These are phyloP conservation scores for Scedosporium apiospermum DNA, from an alignment of 2,329 filamentous ascomycete species.

Conservation along the genomic window DNA sequence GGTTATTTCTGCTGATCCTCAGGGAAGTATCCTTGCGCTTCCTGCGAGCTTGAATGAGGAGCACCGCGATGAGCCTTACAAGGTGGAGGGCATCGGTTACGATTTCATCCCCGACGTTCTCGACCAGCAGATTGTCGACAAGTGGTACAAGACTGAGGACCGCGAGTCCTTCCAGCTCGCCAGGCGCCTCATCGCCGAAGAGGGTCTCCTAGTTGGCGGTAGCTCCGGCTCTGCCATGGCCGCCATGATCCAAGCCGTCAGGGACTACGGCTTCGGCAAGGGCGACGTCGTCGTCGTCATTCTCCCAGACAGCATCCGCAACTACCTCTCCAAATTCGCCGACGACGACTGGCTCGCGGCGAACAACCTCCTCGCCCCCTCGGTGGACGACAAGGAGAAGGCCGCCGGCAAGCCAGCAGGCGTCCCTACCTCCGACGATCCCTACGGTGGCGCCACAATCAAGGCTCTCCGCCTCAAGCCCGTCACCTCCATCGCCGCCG, in stretches of 20 bases:
- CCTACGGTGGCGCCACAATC: slow-evolving; percentile 72
- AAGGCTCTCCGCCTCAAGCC: slow-evolving; percentile 81
- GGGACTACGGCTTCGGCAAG: slow-evolving; percentile 67
- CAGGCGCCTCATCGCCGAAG: slow-evolving; percentile 84
- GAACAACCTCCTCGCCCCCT: slow-evolving; percentile 67
- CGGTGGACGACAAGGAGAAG: slow-evolving; percentile 37
- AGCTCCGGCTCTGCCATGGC: slow-evolving; percentile 89
- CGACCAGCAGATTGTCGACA: slow-evolving; percentile 68
- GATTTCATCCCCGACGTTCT: slow-evolving; percentile 96
- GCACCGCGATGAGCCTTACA: slow-evolving; percentile 76
- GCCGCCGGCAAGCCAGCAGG: slow-evolving; percentile 25
- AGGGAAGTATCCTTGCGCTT: slow-evolving; percentile 82
- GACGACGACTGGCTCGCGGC: slow-evolving; percentile 98
- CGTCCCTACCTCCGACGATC: slow-evolving; percentile 42
- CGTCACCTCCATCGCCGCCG: slow-evolving; percentile 71
- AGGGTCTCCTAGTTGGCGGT: slow-evolving; percentile 86
- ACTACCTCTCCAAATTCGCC: slow-evolving; percentile 95
- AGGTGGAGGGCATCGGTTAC: slow-evolving; percentile 97
- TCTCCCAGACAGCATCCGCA: slow-evolving; percentile 90
- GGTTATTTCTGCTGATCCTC: slow-evolving; percentile 84
- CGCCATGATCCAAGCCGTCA: slow-evolving; percentile 66
- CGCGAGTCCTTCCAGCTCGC: slow-evolving; percentile 83
- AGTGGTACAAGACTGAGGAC: slow-evolving; percentile 98
- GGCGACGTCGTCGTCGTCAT: slow-evolving; percentile 86
- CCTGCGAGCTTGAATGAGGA: slow-evolving; percentile 73